phyloP scores from a whole-genome alignment of 2,329 filamentous ascomycete species.

The Ophiostoma piceae region DNA sequence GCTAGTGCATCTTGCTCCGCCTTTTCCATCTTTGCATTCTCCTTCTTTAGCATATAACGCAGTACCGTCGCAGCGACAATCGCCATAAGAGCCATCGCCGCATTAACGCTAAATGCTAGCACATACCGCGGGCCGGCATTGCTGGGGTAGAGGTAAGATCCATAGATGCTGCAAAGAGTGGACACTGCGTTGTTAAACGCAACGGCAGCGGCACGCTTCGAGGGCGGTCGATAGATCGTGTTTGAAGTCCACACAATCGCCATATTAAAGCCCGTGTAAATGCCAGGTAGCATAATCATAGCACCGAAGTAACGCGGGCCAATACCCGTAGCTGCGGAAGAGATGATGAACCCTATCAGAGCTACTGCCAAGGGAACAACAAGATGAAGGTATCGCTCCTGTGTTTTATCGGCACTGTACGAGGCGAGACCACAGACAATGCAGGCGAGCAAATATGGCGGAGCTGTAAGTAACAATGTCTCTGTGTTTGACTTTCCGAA shows the following conservation, averaged over 20 bases:
- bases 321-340: slow-evolving; percentile 54
- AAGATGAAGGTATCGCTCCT: slow-evolving; percentile 2
- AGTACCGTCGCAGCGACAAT: neutral
- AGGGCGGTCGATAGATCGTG: slow-evolving; percentile 54
- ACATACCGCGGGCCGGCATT: slow-evolving; percentile 3
- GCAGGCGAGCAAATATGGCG: neutral
- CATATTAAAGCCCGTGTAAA: slow-evolving; percentile 62
- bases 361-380: neutral
- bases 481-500: slow-evolving; percentile 57
- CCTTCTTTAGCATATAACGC: neutral
- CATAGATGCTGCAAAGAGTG: slow-evolving; percentile 65
- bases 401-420: neutral
- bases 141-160: slow-evolving; percentile 33
- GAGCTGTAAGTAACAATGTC: slow-evolving; percentile 33
- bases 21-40: neutral
- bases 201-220: neutral
- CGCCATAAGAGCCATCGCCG: neutral
- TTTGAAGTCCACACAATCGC: slow-evolving; percentile 70
- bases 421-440: neutral
- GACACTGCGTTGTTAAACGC: slow-evolving; percentile 71
- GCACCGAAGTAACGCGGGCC: slow-evolving; percentile 63
- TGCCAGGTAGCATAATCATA: slow-evolving; percentile 57
- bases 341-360: slow-evolving; percentile 25
- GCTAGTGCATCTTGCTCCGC: neutral
- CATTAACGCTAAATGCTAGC: neutral